A percentile compares a stretch with the other conserved stretches of the same genome.
These are phyloP conservation scores for Claviceps purpurea DNA, from an alignment of 2,329 filamentous ascomycete genomes.

Conservation along the genomic window DNA sequence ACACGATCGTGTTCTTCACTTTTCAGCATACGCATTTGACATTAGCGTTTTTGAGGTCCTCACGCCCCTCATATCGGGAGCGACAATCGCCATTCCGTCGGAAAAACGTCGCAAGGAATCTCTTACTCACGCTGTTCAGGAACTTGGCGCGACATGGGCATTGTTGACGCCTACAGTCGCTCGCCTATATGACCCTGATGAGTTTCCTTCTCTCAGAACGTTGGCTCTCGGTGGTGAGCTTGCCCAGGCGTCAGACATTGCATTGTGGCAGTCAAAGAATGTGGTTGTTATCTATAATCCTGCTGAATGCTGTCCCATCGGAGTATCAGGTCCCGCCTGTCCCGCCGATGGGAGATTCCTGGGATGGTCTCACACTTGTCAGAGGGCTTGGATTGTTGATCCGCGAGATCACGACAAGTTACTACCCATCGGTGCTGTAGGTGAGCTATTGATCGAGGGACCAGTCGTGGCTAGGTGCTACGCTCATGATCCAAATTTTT, in stretches of 20 bases:
- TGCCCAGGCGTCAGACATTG: slow-evolving; percentile 16
- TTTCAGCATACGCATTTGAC: slow-evolving; percentile 11
- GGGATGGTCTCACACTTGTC: slow-evolving; percentile 1
- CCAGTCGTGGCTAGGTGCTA: slow-evolving; percentile 42
- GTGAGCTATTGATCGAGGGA: slow-evolving; percentile 17
- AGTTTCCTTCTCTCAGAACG: slow-evolving; percentile 6
- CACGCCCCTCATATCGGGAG: slow-evolving; percentile 6
- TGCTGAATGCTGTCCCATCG: slow-evolving; percentile 8
- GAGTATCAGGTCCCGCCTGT: slow-evolving; percentile 12
- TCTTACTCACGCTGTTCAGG: slow-evolving; percentile 6
- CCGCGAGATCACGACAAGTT: neutral
- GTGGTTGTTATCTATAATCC: slow-evolving; percentile 29
- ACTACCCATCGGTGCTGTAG: neutral
- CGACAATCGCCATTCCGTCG: slow-evolving; percentile 9
- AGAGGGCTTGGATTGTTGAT: neutral
- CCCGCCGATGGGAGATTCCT: neutral
- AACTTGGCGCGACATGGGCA: slow-evolving; percentile 3
- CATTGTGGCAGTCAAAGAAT: slow-evolving; percentile 8
- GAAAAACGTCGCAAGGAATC: slow-evolving; percentile 6
- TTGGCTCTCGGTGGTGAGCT: slow-evolving; percentile 14
- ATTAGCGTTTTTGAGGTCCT: slow-evolving; percentile 8
- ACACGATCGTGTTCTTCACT: slow-evolving; percentile 2
- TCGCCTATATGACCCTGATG: neutral
- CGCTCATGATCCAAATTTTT: slow-evolving; percentile 29
- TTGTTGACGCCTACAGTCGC: slow-evolving; percentile 7